These are phyloP conservation scores for Schwanniomyces polymorphus DNA, from an alignment of 805 yeast species.

Conservation along the genomic window DNA sequence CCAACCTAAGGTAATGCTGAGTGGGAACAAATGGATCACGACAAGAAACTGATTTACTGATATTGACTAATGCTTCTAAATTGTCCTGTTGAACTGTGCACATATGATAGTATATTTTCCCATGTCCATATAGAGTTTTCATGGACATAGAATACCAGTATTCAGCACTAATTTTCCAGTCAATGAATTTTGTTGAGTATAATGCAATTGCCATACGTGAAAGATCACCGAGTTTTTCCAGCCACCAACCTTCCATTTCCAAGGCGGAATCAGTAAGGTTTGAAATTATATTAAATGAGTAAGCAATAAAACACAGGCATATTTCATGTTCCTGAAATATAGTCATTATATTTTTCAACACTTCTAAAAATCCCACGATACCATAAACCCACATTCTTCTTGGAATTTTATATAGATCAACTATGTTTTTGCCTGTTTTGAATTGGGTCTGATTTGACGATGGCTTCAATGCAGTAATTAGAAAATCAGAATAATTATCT, in stretches of 20 bases:
- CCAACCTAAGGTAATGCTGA: conserved; percentile 71
- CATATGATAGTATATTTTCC: conserved; percentile 83
- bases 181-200: conserved; percentile 75
- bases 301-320: conserved; percentile 70
- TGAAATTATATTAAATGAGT: conserved; percentile 63
- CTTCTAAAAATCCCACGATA: conserved; percentile 76
- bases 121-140: conserved; percentile 76
- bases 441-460: conserved; percentile 49
- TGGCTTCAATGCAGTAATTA: conserved; percentile 70
- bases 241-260: conserved; percentile 74
- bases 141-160: conserved; percentile 79
- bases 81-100: conserved; percentile 81
- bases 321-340: conserved; percentile 77
- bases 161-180: conserved; percentile 83
- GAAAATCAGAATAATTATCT: conserved; percentile 71
- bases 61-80: conserved; percentile 73
- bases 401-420: conserved; percentile 74
- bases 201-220: conserved; percentile 87
- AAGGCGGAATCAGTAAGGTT: conserved; percentile 54
- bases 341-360: conserved; percentile 69
- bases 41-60: conserved; percentile 77
- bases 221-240: conserved; percentile 81
- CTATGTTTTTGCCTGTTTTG: conserved; percentile 74
- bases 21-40: conserved; percentile 85
- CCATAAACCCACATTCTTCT: conserved; percentile 86